Conservation (phyloP, 345 rosid species). For the Dipteronia dyeriana region DNA sequence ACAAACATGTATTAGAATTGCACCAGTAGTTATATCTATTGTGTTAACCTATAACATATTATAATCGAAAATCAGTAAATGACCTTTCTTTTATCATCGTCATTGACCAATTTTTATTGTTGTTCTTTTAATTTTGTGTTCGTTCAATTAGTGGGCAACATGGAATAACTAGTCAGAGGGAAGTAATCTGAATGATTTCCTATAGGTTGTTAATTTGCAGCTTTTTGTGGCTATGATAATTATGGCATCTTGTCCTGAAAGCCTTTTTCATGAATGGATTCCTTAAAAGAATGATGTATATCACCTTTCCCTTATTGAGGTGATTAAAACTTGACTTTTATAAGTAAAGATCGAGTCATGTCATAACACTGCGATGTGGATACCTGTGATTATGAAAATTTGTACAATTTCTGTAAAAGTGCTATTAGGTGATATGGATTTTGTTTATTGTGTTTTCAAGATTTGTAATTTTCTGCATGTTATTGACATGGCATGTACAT, state of each 20-base stretch:
- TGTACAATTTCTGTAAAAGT: not conserved
- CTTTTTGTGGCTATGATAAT: not conserved
- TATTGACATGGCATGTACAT: constrained; percentile 19
- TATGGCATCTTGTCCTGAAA: not conserved
- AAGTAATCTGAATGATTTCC: too few relatives aligned
- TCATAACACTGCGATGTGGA: not conserved
- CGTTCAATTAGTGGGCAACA: too few relatives aligned
- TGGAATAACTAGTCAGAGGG: not conserved
- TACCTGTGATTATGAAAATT: not conserved
- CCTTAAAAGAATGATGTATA: not conserved
- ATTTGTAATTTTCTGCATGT: constrained; percentile 6
- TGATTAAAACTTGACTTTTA: not conserved
- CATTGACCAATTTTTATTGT: too few relatives aligned
- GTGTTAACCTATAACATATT: too few relatives aligned
- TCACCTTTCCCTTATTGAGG: not conserved
- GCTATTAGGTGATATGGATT: constrained; percentile 2
- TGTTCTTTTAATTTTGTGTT: too few relatives aligned
- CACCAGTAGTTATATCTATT: too few relatives aligned
- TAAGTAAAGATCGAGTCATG: not conserved
- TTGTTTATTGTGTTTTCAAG: not conserved
- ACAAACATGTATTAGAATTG: too few relatives aligned
- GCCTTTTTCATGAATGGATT: not conserved
- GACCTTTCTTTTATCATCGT: too few relatives aligned
- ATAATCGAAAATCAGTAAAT: too few relatives aligned
- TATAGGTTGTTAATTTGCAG: too few relatives aligned